Conservation (phyloP, 257 asterid genomes). For the Fraxinus americana region DNA sequence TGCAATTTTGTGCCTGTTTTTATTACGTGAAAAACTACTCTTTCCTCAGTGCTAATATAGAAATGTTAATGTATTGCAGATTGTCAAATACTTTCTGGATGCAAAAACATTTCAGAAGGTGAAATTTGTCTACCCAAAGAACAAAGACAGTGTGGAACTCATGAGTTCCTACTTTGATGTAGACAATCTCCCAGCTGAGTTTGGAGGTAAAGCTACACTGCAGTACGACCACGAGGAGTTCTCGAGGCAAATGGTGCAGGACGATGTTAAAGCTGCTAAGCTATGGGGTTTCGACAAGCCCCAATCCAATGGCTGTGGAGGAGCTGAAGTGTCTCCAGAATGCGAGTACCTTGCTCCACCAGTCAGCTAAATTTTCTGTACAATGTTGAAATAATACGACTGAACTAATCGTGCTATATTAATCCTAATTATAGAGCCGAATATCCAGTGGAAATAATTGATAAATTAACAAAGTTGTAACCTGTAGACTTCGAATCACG, state of each 20-base stretch:
- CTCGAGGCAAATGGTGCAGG: slow-evolving; percentile 76
- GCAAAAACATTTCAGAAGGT: slow-evolving; percentile 89
- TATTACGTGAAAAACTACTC: background rate
- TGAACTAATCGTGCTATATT: background rate
- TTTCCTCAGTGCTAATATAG: background rate
- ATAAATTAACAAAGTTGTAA: background rate
- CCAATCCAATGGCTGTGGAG: slow-evolving; percentile 40
- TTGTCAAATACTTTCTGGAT: slow-evolving; percentile 85
- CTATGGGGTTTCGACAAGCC: slow-evolving; percentile 72
- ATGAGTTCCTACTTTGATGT: slow-evolving; percentile 77
- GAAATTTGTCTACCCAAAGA: slow-evolving; percentile 89
- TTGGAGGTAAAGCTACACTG: slow-evolving; percentile 87
- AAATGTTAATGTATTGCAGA: slow-evolving; percentile 41
- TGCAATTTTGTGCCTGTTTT: too few relatives aligned
- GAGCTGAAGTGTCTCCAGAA: slow-evolving; percentile 68
- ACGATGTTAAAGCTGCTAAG: slow-evolving; percentile 70
- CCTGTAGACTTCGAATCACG: too few relatives aligned
- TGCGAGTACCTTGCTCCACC: slow-evolving; percentile 50
- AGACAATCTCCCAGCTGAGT: slow-evolving; percentile 84
- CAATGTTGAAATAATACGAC: background rate
- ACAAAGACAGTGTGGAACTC: slow-evolving; percentile 83
- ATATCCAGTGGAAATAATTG: background rate
- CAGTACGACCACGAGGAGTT: slow-evolving; percentile 88
- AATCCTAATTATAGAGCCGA: background rate
- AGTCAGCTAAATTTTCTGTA: slow-evolving; percentile 28